Evolutionary conservation across 2,329 filamentous ascomycete genomes (phyloP).

Genomic region (Colletotrichum echinochloae): DNA sequence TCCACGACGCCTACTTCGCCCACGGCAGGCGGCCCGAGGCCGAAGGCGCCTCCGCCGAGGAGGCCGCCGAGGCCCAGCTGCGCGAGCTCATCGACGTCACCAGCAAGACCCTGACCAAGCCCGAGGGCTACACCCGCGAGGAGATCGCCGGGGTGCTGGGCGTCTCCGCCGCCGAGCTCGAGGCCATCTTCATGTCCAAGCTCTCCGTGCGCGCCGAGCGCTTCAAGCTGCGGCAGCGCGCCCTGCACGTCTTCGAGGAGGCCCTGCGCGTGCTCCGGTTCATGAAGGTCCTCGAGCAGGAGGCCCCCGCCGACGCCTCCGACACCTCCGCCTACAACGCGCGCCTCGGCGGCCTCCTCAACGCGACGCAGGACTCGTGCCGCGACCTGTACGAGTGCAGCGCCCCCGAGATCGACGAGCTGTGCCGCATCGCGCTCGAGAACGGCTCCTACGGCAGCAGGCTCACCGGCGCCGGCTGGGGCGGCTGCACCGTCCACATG

Average conservation of each 20-base stretch:
- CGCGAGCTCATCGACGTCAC: conserved; percentile 77
- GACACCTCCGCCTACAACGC: conserved; percentile 72
- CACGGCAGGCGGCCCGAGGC: conserved; percentile 54
- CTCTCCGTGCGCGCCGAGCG: conserved; percentile 90
- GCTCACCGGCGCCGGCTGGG: conserved; percentile 95
- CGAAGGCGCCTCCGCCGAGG: conserved; percentile 42
- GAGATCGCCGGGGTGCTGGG: conserved; percentile 82
- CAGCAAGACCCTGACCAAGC: conserved; percentile 77
- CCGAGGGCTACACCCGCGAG: conserved; percentile 88
- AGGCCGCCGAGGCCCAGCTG: conserved; percentile 71
- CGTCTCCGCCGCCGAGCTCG: conserved; percentile 76
- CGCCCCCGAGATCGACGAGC: conserved; percentile 89
- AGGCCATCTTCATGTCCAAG: conserved; percentile 83
- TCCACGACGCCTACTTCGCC: conserved; percentile 86
- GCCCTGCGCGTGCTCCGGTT: conserved; percentile 88
- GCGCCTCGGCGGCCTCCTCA: conserved; percentile 84
- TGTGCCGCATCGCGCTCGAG: conserved; percentile 82
- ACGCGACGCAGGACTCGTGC: conserved; percentile 90
- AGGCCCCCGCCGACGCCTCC: conserved; percentile 52
- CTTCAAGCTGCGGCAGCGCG: conserved; percentile 89
- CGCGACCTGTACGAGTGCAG: conserved; percentile 91
- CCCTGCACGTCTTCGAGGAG: conserved; percentile 91
- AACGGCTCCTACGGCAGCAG: conserved; percentile 88
- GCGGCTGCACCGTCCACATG: conserved; percentile 94
- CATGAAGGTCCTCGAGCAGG: conserved; percentile 77